phyloP scores from a whole-genome alignment of 179 eudicot species.

The Sideroxylon spinosum region DNA sequence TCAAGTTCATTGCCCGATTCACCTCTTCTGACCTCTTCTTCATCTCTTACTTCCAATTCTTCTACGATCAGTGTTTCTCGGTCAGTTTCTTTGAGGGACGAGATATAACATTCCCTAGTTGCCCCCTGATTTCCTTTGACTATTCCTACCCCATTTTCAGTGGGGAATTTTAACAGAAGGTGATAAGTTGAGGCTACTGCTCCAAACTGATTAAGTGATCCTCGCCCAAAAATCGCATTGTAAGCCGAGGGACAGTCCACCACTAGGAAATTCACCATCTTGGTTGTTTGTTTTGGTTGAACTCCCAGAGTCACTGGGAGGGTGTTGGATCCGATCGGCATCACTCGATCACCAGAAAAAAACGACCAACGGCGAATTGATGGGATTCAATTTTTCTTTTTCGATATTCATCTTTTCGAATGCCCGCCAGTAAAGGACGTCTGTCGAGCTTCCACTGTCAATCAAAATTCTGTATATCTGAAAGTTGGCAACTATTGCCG shows the following conservation, averaged over 20 bases:
- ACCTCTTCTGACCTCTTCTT: background rate
- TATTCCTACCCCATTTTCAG: too few relatives aligned
- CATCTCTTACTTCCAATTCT: background rate
- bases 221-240: background rate
- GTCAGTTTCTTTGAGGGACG: too few relatives aligned
- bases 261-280: background rate
- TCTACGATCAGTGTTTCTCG: background rate
- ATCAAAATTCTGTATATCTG: background rate
- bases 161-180: background rate
- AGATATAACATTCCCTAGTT: background rate
- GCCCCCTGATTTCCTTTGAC: background rate
- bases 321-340: too few relatives aligned
- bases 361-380: background rate
- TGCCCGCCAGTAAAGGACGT: background rate
- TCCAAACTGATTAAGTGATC: background rate
- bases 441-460: background rate
- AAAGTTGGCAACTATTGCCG: background rate
- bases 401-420: background rate
- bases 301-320: background rate
- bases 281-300: rapidly evolving
- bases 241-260: background rate
- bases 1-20: rapidly evolving
- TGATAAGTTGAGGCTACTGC: background rate
- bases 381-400: too few relatives aligned
- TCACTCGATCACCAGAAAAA: rapidly evolving